phyloP scores from a whole-genome alignment of 345 rosid genomes.

The Moricandia moricandioides region DNA sequence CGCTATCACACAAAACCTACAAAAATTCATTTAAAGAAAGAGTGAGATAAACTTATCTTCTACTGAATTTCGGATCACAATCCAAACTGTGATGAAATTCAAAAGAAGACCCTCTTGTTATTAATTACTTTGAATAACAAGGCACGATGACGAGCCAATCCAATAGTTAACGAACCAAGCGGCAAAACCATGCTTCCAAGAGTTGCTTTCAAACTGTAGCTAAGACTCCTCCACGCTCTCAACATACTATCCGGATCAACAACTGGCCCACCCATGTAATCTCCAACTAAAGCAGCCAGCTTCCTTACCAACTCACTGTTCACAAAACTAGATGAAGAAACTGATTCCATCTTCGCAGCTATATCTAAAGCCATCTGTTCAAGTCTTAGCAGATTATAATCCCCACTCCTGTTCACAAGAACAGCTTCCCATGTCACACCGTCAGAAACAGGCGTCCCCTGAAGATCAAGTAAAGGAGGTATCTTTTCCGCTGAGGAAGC shows the following conservation, averaged over 20 bases:
- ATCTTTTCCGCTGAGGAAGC: conserved; percentile 59
- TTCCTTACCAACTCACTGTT: conserved; percentile 52
- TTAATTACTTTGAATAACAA: conserved; percentile 90
- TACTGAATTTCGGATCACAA: neutral
- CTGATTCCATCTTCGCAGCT: conserved; percentile 54
- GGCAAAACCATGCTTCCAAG: conserved; percentile 94
- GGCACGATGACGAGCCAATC: conserved; percentile 97
- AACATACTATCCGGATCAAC: conserved; percentile 66
- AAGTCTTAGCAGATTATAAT: conserved; percentile 70
- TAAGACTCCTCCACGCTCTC: conserved; percentile 72
- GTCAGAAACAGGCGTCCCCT: conserved; percentile 70
- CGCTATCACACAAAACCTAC: conserved; percentile 85
- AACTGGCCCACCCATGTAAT: conserved; percentile 92
- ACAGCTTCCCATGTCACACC: conserved; percentile 79
- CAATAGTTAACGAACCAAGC: conserved; percentile 84
- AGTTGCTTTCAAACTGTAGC: conserved; percentile 74
- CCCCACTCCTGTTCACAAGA: conserved; percentile 77
- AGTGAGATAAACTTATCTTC: neutral
- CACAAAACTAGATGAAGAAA: conserved; percentile 33
- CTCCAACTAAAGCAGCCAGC: conserved; percentile 75
- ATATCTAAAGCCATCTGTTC: conserved; percentile 68
- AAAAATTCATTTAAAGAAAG: neutral
- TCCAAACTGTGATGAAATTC: neutral
- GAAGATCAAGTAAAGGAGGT: conserved; percentile 89
- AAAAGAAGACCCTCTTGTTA: neutral